These are phyloP conservation scores for Pichia sp. DNA, from an alignment of 1,139 yeast species.

Conservation along the genomic window DNA sequence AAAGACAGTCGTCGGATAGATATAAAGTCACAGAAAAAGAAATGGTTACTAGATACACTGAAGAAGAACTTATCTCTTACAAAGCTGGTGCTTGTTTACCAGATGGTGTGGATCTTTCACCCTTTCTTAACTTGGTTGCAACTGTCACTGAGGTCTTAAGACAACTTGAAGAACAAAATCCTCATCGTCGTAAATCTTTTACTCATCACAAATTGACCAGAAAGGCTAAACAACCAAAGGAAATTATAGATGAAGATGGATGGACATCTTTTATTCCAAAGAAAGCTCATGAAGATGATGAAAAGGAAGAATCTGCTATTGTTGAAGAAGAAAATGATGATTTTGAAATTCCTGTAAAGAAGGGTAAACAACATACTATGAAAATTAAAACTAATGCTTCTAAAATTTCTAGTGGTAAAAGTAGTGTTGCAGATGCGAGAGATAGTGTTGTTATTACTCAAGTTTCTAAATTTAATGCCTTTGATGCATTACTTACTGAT, in stretches of 20 bases:
- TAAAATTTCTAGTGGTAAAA: constrained; percentile 66
- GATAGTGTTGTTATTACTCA: constrained; percentile 66
- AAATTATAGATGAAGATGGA: constrained; percentile 64
- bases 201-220: constrained; percentile 33
- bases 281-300: constrained; percentile 10
- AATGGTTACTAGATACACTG: constrained; percentile 41
- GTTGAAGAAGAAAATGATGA: constrained; percentile 34
- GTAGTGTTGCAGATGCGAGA: constrained; percentile 55
- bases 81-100: constrained; percentile 55
- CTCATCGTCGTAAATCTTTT: constrained; percentile 30
- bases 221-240: constrained; percentile 53
- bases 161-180: constrained; percentile 24
- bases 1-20: no score
- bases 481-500: constrained; percentile 67
- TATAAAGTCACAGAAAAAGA: no score
- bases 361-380: constrained; percentile 37
- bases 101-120: constrained; percentile 55
- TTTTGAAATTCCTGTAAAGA: constrained; percentile 27
- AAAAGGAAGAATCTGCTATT: constrained; percentile 30
- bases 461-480: constrained; percentile 64
- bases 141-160: constrained; percentile 42
- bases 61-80: constrained; percentile 57
- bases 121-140: constrained; percentile 61
- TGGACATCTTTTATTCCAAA: constrained; percentile 56
- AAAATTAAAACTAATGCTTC: constrained; percentile 66